A percentile compares a stretch with the other conserved stretches of the same genome.
Evolutionary conservation across 106 monocot species (phyloP).

Genomic region (Dioscorea alata): DNA sequence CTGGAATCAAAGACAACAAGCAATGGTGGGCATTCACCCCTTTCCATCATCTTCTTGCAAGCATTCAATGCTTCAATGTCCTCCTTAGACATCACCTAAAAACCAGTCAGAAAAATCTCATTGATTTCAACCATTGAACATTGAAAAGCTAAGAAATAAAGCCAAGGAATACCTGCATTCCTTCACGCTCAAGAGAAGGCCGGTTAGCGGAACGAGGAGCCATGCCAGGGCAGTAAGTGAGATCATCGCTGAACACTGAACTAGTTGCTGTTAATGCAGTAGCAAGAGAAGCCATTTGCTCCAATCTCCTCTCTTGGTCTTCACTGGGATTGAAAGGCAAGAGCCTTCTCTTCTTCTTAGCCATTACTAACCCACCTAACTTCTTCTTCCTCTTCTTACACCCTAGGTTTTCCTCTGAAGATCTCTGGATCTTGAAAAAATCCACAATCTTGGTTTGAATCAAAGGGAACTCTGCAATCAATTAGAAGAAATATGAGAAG

Average conservation of each 20-base stretch:
- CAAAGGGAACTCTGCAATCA: conserved; percentile 67
- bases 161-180: conserved; percentile 70
- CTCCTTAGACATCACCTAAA: conserved; percentile 66
- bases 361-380: conserved; percentile 19
- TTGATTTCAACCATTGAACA: not conserved
- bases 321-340: conserved; percentile 71
- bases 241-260: conserved; percentile 71
- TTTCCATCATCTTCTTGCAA: conserved; percentile 90
- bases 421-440: conserved; percentile 86
- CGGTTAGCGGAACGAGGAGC: conserved; percentile 70
- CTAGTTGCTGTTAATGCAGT: conserved; percentile 70
- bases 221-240: conserved; percentile 60
- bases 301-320: conserved; percentile 46
- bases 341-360: conserved; percentile 80
- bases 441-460: conserved; percentile 94
- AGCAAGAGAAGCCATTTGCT: conserved; percentile 95
- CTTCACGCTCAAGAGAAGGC: conserved; percentile 56
- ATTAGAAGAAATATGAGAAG: not conserved
- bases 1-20: conserved; percentile 70
- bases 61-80: conserved; percentile 59
- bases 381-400: conserved; percentile 32
- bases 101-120: not conserved
- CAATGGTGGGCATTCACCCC: conserved; percentile 82
- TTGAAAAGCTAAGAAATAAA: not conserved
- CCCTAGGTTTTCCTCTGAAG: conserved; percentile 11